Evolutionary conservation across 1,284 basidiomycete genomes (phyloP).

Genomic region (Vanrija humicola): DNA sequence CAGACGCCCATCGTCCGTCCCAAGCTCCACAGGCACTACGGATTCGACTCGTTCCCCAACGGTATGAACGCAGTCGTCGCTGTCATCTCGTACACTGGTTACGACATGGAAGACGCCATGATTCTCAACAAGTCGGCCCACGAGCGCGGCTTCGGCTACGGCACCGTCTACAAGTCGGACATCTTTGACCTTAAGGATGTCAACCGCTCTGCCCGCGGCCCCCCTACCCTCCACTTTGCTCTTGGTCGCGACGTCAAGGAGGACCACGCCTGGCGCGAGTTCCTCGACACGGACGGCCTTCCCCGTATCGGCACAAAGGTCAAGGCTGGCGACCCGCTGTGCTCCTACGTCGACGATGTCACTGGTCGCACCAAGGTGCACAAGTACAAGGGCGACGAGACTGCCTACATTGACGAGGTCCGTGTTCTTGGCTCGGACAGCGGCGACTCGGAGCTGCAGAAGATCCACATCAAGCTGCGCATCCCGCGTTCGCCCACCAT

Average conservation of each 20-base stretch:
- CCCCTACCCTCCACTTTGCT: conserved; percentile 74
- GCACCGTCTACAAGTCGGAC: conserved; percentile 94
- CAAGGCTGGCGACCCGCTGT: conserved; percentile 68
- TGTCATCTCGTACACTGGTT: conserved; percentile 99
- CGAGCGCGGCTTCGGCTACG: conserved; percentile 96
- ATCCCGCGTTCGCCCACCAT: conserved; percentile 95
- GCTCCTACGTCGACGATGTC: conserved; percentile 83
- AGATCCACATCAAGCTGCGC: conserved; percentile 88
- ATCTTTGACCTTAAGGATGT: conserved; percentile 85
- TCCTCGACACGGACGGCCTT: conserved; percentile 79
- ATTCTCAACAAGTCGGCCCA: conserved; percentile 98
- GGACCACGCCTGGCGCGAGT: conserved; percentile 59
- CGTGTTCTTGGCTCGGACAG: conserved; percentile 84
- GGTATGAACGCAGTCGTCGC: conserved; percentile 98
- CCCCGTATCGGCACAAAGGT: conserved; percentile 73
- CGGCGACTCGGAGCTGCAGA: conserved; percentile 83
- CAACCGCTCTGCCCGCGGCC: conserved; percentile 60
- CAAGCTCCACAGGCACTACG: conserved; percentile 87
- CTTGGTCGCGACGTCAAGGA: conserved; percentile 70
- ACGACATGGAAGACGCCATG: conserved; percentile 99
- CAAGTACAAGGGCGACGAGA: conserved; percentile 97
- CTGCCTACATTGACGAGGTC: conserved; percentile 86
- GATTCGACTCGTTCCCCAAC: conserved; percentile 98
- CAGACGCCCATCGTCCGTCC: conserved; percentile 96
- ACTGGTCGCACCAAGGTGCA: conserved; percentile 78